phyloP scores from a whole-genome alignment of 2,329 filamentous ascomycete genomes.

The Diplodia scrobiculata region DNA sequence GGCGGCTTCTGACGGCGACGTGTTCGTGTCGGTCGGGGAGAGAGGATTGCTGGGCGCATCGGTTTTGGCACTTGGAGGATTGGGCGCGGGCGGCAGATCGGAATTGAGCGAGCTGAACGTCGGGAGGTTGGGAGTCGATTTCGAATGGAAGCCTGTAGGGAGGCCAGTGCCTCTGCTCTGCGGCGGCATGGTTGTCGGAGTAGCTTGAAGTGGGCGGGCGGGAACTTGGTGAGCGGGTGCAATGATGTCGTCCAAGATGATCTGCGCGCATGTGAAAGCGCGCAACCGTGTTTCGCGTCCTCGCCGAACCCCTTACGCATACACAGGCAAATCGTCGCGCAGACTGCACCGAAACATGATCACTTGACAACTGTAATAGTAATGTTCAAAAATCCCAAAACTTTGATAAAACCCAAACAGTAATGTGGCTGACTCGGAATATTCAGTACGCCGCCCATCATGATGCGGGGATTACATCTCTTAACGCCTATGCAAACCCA shows the following conservation, averaged over 20 bases:
- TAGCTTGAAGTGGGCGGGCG: not conserved
- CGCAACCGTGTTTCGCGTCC: slow-evolving; percentile 6
- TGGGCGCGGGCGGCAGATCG: slow-evolving; percentile 29
- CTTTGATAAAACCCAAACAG: not conserved
- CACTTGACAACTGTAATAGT: not conserved
- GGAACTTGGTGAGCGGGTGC: not conserved
- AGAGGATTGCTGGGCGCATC: slow-evolving; percentile 31
- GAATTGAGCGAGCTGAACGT: slow-evolving; percentile 44
- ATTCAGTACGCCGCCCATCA: not conserved
- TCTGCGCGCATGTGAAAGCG: slow-evolving; percentile 19
- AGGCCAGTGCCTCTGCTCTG: slow-evolving; percentile 48
- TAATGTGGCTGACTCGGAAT: not conserved
- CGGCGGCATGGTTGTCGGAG: slow-evolving; percentile 45
- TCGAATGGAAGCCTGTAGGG: slow-evolving; percentile 49
- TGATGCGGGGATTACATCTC: not conserved
- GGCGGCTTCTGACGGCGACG: slow-evolving; percentile 43
- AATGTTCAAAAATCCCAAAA: not conserved
- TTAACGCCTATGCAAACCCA: not conserved
- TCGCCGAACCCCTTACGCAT: not conserved
- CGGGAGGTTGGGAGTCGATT: slow-evolving; percentile 52
- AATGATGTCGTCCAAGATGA: slow-evolving; percentile 13
- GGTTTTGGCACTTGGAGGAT: slow-evolving; percentile 30
- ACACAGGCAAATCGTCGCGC: not conserved
- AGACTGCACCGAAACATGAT: not conserved
- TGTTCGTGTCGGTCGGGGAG: slow-evolving; percentile 32